Evolutionary conservation across 352 stramenopile genomes (phyloP), one percentile per base, ranked within the genome.

Genomic region (Ophiocytium majus): DNA sequence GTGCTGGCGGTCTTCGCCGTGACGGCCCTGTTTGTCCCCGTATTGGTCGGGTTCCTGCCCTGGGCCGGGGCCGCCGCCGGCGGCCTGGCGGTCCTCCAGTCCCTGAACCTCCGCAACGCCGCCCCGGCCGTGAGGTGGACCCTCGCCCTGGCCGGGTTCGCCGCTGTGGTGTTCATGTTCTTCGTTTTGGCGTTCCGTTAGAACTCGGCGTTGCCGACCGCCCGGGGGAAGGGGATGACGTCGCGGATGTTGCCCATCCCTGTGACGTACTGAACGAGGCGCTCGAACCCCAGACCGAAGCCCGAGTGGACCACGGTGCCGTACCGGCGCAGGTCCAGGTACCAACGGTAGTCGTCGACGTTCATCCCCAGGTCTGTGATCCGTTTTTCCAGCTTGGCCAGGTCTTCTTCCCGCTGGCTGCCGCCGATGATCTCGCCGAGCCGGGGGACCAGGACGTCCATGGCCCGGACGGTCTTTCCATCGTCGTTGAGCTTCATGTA

Each of bases 231-330:
- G 34, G 96, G 95, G 71, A 98, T 98, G 19, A 98, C 95, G 86
- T 98, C 96, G n/a, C 96, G 93, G 79, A 99, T 98, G 92, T 98
- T 98, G 82, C 98, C 93, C 89, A 98, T 94, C 31, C 95, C 93
- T 9, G 94, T 97, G 36, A 92, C 91, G 79, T 96, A 96, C 83
- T 92, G 91, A 34, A 98, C 92, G 23, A 99, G 92, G n/a, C 96
- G 93, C 91, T 99, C 95, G 82, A 99, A 98, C 83, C 96, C 96
- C 63, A 99, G 92, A 1, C 96, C 96, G 92, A 97, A 99, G 50
- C 96, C 96, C 43, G 94, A 95, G 91, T 99, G 96, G 71, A 96
- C 95, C 32, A 97, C 94, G 0, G 93, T 96, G 32, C 95, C 66
- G 35, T 92, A 95, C 63, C 94, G 93, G 17, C 96, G 92, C 74